Base-by-base conservation (phyloP, 2,329 filamentous ascomycete genomes). In the Bisporella sp. region DNA sequence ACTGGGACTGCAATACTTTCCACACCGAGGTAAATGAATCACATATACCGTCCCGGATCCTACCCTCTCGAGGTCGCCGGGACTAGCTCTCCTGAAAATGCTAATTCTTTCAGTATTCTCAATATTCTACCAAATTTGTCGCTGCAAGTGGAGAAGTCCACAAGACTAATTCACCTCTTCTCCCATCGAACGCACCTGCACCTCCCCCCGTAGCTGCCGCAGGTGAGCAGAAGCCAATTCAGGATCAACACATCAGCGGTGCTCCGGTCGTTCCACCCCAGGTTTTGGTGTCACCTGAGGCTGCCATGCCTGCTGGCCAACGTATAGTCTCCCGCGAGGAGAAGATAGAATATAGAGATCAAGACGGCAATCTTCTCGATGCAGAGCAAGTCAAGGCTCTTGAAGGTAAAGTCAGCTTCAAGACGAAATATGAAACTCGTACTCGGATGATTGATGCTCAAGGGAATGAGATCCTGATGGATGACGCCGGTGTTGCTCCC, bases 1-100 rank as follows among this genome's bases (percentile, higher is more conserved):
- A 99, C 67, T 99, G 92, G 79, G 93, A 99, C 69, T 99, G 93
- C 79, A 96, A 95, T 69, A 91, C 81, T 53, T 99, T 99, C 74
- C 76, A 85, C 61, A 84, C 84, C 58, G 83, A 82, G 66, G 91
- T 96, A 83, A 87, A 88, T 85, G 47, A 48, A 51, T 50, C 47
- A 49, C 55, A 50, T 31, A 41, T 67, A 51, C 64, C 68, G 13
- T 29, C 45, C 41, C 46, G 49, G 46, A 44, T 44, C n/a, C 50
- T 61, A 33, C 57, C 58, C n/a, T 55, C 39, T 40, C 59, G 58
- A 37, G 51, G 53, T 31, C 47, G 31, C 41, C 33, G 48, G 33
- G n/a, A 31, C 21, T 48, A 48, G 50, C 41, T 41, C 48, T 40
- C 33, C 31, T 13, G 5, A 11, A 32, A 41, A 46, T 54, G 31